A percentile compares a stretch with the other conserved stretches of the same genome.
Evolutionary conservation across 1,139 yeast genomes (phyloP).

Genomic region (Yamadazyma blattariae): DNA sequence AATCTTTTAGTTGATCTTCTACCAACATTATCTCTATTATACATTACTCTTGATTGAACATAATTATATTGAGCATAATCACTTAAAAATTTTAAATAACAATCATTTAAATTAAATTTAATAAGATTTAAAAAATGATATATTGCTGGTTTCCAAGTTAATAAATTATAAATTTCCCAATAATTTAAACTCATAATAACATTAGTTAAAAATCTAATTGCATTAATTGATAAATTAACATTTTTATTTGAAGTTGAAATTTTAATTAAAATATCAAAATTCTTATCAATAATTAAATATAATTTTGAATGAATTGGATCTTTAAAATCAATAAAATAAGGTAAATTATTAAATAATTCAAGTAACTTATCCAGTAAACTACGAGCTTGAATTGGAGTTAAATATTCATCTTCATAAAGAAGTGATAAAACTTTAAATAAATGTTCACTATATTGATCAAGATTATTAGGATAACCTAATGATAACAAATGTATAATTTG

Average conservation of each 20-base stretch:
- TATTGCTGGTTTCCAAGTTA: conserved; percentile 44
- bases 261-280: conserved; percentile 39
- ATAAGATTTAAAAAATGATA: conserved; percentile 40
- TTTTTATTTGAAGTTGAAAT: conserved; percentile 30
- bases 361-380: conserved; percentile 23
- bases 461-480: conserved; percentile 26
- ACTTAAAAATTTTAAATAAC: conserved; percentile 33
- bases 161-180: conserved; percentile 45
- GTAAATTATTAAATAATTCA: conserved; percentile 25
- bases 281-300: conserved; percentile 34
- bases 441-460: conserved; percentile 41
- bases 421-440: conserved; percentile 29
- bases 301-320: conserved; percentile 32
- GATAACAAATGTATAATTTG: conserved; percentile 30
- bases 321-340: conserved; percentile 17
- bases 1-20: conserved; percentile 9
- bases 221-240: conserved; percentile 31
- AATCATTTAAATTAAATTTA: conserved; percentile 39
- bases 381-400: conserved; percentile 5
- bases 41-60: conserved; percentile 8
- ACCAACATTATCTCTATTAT: conserved; percentile 13
- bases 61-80: conserved; percentile 32
- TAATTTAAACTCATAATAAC: conserved; percentile 40
- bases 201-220: conserved; percentile 39
- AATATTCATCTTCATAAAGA: conserved; percentile 20